A percentile compares a stretch with the other conserved stretches of the same genome.
Evolutionary conservation across 1,284 basidiomycete species (phyloP).

Genomic region (Exobasidium rhododendri): DNA sequence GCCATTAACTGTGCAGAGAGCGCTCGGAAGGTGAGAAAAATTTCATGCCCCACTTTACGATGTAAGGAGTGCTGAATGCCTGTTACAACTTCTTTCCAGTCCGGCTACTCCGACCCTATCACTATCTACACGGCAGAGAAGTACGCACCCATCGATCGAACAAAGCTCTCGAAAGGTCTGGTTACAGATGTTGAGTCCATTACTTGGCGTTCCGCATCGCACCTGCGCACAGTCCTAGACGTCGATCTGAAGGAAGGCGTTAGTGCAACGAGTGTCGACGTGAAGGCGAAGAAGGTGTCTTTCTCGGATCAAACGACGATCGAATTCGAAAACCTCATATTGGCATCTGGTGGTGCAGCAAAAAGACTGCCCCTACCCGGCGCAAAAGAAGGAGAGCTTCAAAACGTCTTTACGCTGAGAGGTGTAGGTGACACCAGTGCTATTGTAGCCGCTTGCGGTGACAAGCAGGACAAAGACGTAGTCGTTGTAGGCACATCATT

Average conservation of each 20-base stretch:
- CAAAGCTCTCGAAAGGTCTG: constrained; percentile 84
- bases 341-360: constrained; percentile 57
- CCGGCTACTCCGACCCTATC: constrained; percentile 73
- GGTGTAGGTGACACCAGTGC: constrained; percentile 70
- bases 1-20: constrained; percentile 77
- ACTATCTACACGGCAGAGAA: constrained; percentile 76
- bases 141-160: constrained; percentile 81
- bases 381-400: constrained; percentile 60
- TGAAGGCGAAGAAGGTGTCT: constrained; percentile 48
- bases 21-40: constrained; percentile 79
- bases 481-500: constrained; percentile 87
- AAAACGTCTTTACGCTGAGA: constrained; percentile 76
- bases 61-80: neutral
- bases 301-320: constrained; percentile 50
- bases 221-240: constrained; percentile 75
- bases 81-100: constrained; percentile 60
- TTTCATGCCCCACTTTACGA: too few species aligned
- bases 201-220: constrained; percentile 69
- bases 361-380: constrained; percentile 74
- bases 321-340: constrained; percentile 55
- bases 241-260: constrained; percentile 70
- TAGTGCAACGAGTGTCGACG: constrained; percentile 33
- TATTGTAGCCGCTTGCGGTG: constrained; percentile 66
- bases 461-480: constrained; percentile 62
- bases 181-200: constrained; percentile 74